Conservation (phyloP, 108 stramenopile species). For the Nitzschia palea region DNA sequence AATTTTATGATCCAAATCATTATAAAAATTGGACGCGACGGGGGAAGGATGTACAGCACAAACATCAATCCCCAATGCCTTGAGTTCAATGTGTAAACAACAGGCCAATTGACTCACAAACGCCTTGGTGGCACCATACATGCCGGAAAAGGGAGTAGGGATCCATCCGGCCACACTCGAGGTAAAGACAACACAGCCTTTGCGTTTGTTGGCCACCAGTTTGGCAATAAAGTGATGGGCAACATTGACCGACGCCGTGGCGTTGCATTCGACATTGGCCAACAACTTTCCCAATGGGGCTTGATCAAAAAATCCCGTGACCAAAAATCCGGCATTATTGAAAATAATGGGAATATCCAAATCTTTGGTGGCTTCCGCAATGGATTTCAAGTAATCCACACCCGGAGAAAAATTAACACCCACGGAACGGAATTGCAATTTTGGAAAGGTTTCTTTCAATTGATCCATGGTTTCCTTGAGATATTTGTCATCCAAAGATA, state of each 20-base stretch:
- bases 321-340: slow-evolving; percentile 99
- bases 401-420: slow-evolving; percentile 86
- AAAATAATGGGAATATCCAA: slow-evolving; percentile 89
- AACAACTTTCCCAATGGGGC: slow-evolving; percentile 85
- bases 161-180: slow-evolving; percentile 96
- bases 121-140: slow-evolving; percentile 99
- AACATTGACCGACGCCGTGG: slow-evolving; percentile 91
- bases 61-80: slow-evolving; percentile 94
- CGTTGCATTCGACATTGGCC: slow-evolving; percentile 97
- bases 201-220: slow-evolving; percentile 70
- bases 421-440: slow-evolving; percentile 88
- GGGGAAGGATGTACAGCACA: slow-evolving; percentile 97
- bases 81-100: slow-evolving; percentile 88
- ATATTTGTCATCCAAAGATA: slow-evolving; percentile 90
- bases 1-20: slow-evolving; percentile 90
- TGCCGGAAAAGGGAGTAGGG: slow-evolving; percentile 96
- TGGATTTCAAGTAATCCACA: slow-evolving; percentile 84
- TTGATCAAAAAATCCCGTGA: slow-evolving; percentile 98
- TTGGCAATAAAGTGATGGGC: slow-evolving; percentile 91
- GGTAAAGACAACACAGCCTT: slow-evolving; percentile 96
- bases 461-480: slow-evolving; percentile 85
- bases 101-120: slow-evolving; percentile 93
- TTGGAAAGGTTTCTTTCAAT: slow-evolving; percentile 73
- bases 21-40: slow-evolving; percentile 96
- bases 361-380: slow-evolving; percentile 86